Base-by-base conservation (phyloP, 2,329 filamentous ascomycete genomes). In the Colletotrichum phormii region DNA sequence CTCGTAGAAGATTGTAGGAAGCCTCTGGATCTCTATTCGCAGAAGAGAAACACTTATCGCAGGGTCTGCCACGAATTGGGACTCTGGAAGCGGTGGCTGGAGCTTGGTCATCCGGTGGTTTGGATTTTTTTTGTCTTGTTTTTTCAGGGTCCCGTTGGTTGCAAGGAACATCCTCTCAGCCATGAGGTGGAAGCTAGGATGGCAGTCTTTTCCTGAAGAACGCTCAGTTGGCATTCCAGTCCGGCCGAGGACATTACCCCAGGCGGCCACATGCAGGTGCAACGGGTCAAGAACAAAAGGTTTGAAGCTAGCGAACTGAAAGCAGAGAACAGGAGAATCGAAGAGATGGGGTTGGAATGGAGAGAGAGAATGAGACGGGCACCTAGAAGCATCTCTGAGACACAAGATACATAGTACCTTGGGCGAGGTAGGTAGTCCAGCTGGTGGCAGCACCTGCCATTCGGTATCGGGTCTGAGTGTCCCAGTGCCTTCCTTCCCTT, bases 131-230 rank as follows among this genome's bases (percentile, higher is more conserved):
- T 49, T 49, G 42, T 49, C 42, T 49, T 11, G n/a, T n/a, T 49
- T 60, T 64, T 70, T 70, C 66, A 72, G 71, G 71, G 71, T 71
- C 71, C 55, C 26, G 31, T 29, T 4, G 22, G 42, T 22, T 49
- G 55, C 71, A 72, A 62, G 71, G 71, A 72, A 70, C 26, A 72
- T 71, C 60, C 71, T 64, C 54, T 61, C 51, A 53, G 60, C 35
- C 46, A 53, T 37, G 24, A 70, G 46, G 67, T 15, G 60, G 22
- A 4, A 54, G 60, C 66, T 65, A 54, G 66, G 69, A 68, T 55
- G 64, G 29, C 58, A 24, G n/a, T 49, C 53, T 67, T 46, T 51
- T 51, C 31, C 54, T 49, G 58, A 54, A 6, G 24, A 11, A 62
- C 61, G 29, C 57, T 35, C 61, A 65, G 42, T 64, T 54, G 49